phyloP scores from a whole-genome alignment of 345 rosid genomes.

The Eucalyptus tenuipes region DNA sequence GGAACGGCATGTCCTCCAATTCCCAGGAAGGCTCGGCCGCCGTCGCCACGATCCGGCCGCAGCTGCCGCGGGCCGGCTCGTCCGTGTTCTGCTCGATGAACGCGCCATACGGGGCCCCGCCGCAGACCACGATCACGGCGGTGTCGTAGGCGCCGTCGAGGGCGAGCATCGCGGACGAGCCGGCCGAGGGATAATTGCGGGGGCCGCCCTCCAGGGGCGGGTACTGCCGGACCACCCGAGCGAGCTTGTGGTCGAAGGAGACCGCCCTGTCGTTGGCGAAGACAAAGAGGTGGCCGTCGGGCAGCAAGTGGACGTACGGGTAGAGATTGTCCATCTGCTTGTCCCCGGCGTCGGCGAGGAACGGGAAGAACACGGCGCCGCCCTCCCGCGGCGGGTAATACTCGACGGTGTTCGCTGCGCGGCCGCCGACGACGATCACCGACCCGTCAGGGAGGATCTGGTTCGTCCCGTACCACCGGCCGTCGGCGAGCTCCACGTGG shows the following conservation, averaged over 20 bases:
- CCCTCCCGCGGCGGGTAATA: constrained; percentile 42
- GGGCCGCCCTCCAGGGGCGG: constrained; percentile 79
- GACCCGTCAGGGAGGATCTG: constrained; percentile 71
- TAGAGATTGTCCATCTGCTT: constrained; percentile 83
- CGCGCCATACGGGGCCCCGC: constrained; percentile 76
- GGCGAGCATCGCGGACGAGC: constrained; percentile 71
- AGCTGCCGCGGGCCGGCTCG: constrained; percentile 43
- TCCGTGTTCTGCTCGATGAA: constrained; percentile 37
- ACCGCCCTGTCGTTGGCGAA: constrained; percentile 77
- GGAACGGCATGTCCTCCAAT: constrained; percentile 81
- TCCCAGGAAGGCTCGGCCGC: constrained; percentile 39
- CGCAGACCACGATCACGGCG: constrained; percentile 64
- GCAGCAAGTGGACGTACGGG: constrained; percentile 86
- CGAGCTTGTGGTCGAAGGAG: constrained; percentile 37
- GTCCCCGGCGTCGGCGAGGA: constrained; percentile 56
- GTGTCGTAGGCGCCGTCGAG: constrained; percentile 32
- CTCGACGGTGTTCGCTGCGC: constrained; percentile 50
- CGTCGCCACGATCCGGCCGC: constrained; percentile 54
- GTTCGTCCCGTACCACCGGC: constrained; percentile 64
- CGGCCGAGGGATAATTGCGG: constrained; percentile 76
- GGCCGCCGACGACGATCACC: constrained; percentile 61
- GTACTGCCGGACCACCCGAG: constrained; percentile 31
- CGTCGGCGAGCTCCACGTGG: constrained; percentile 24
- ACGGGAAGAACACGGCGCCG: constrained; percentile 56
- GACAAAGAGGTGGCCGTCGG: constrained; percentile 66